Evolutionary conservation across 1,284 basidiomycete genomes (phyloP), one percentile per base, ranked within the genome.

Genomic region (Lentinula novae-zelandiae): DNA sequence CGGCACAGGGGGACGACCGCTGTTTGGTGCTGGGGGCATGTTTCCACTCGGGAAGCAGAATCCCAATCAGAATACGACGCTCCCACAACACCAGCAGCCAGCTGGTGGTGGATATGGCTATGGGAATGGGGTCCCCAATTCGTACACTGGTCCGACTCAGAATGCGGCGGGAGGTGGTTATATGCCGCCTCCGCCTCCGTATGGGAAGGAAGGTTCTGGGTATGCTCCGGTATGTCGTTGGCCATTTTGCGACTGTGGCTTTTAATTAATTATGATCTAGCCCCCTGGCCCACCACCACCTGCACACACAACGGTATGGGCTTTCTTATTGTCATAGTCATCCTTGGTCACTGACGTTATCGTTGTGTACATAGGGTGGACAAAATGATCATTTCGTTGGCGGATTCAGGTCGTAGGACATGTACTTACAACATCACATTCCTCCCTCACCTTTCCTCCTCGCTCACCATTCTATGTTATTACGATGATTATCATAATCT

Each of bases 261-360:
- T 40, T 39, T 20, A 9, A 38, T 2, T 13, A 0, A n/a, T 22
- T n/a, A 6, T 48, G 3, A 20, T 39, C 15, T 34, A 58, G 54
- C 56, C 60, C 5, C 61, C 61, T 31, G 54, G 48, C 7, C 58
- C 62, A 12, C 61, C 61, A n/a, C 57, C 61, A 8, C 53, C 57
- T n/a, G 62, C 62, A 6, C 58, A 63, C 38, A 57, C 51, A 8
- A 15, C 46, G 17, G 62, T 62, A 53, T 31, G 60, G 40, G 4
- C 3, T 3, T 27, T 27, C 3, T 3, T 4, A 4, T 27, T 3
- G 2, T n/a, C 31, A 7, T 7, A 15, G 12, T 27, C 13, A n/a
- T 31, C 13, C 22, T 33, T 5, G 1, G 33, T 13, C 22, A 15
- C 12, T 38, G 12, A 38, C 40, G 5, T 5, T 53, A 17, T 20